Evolutionary conservation across 768 basidiomycete species (phyloP), one percentile per base, ranked within the genome.

Genomic region (Panaeolus cyanescens): DNA sequence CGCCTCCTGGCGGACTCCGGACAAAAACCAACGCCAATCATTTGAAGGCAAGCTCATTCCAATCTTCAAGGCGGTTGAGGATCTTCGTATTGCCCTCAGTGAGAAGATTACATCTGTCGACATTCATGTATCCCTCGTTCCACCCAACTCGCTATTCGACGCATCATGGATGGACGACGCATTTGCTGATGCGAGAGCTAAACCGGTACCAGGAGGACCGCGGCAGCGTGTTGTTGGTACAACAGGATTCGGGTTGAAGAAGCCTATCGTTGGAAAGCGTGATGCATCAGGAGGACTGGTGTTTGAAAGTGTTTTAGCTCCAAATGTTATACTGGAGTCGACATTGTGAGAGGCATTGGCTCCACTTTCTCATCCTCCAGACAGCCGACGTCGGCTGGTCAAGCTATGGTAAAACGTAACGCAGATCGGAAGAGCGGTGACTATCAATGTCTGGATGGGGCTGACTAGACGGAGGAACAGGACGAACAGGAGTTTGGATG

Each of bases 251-350:
- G 61, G 61, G 8, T 20, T 62, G 36, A 31, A 33, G 28, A 62
- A 62, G 31, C 36, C 58, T 17, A 53, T 59, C 40, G 28, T 45
- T 33, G 37, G 31, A 1, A 17, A 37, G 56, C 40, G 3, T 50
- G 20, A 15, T 54, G 22, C 20, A 60, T 56, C 20, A 58, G 40
- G 22, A 22, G 17, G 10, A 2, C 19, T 56, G 59, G 19, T 58
- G 37, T 42, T 36, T 19, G 56, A 59, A 32, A 61, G 33, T n/a
- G 34, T 70, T 2, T 54, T 67, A 3, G 6, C 59, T 6, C 62
- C 69, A 1, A 68, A 68, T 37, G 66, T 70, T 10, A 55, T 67
- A 4, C 58, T 69, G 7, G 61, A 63, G 40, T 63, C 67, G 20
- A 68, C 64, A 5, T 31, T 71, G 36, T 54, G 57, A 20, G 70